Evolutionary conservation across 805 yeast genomes (phyloP), one percentile per base, ranked within the genome.

Genomic region (Zygosaccharomyces siamensis): DNA sequence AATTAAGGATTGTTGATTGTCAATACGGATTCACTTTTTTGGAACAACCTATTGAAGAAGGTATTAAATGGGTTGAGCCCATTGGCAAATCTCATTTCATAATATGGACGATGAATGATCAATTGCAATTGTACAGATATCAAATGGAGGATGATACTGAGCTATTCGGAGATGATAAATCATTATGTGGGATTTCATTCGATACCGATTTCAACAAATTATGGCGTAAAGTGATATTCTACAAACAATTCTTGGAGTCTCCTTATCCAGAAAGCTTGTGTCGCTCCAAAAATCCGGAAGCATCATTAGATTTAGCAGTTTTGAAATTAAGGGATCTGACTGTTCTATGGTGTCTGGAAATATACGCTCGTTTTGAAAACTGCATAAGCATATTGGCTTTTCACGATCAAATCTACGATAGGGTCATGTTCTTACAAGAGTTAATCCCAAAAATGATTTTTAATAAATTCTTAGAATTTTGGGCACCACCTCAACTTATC

Each of bases 401-500:
- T 20, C 37, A 35, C 26, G 26, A 28, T 32, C 40, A 35, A 20
- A 27, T 31, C 7, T 47, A 28, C 28, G 44, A 16, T 16, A 36
- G 49, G 12, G 32, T 39, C 30, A 27, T 20, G 7, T 50, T 31
- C 12, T 33, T 63, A 10, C 60, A 63, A 47, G 53, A 53, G 3
- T 39, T 52, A 5, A 56, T 66, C 5, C 49, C 59, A 1, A 48
- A 49, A 23, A 46, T 43, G 26, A 52, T 64, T 5, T 63, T 63
- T 21, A 53, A 55, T 5, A 58, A 73, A 14, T 81, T 83, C 46
- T 73, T 74, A 4, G 76, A 76, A 23, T 80, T 71, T 46, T 67
- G 81, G 59, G 86, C 88, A 0, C 77, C 84, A 1, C 89, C 89
- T 0, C 72, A 75, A 32, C 58, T 68, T 3, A 78, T 83, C 0